Evolutionary conservation across 2,329 filamentous ascomycete genomes (phyloP).

Genomic region (Pochonia chlamydosporia): DNA sequence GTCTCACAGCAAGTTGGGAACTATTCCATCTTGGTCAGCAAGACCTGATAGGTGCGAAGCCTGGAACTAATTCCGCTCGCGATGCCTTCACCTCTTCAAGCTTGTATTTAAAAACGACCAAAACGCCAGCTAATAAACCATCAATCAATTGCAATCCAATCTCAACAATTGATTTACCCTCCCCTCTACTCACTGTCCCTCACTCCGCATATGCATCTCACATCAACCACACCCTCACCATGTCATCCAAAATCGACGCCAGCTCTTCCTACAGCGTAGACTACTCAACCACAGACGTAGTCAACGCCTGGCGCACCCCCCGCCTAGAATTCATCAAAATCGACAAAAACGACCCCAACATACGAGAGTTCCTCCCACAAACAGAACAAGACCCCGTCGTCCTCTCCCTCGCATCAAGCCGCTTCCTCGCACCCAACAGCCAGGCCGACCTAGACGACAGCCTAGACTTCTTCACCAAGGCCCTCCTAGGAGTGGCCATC

Average conservation of each 20-base stretch:
- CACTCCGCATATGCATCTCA: neutral
- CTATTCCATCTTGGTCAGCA: no score
- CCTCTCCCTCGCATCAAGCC: slow-evolving; percentile 9
- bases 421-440: slow-evolving; percentile 7
- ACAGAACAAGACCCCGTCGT: slow-evolving; percentile 11
- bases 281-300: slow-evolving; percentile 4
- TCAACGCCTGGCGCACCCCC: slow-evolving; percentile 12
- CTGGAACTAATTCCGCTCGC: neutral
- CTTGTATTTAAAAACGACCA: no score
- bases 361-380: slow-evolving; percentile 10
- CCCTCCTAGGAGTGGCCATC: slow-evolving; percentile 16
- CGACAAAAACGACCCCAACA: slow-evolving; percentile 11
- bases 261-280: neutral
- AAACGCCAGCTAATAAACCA: no score
- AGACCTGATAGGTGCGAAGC: no score
- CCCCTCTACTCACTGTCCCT: neutral
- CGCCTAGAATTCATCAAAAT: slow-evolving; percentile 14
- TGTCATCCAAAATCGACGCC: slow-evolving; percentile 1
- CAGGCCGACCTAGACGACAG: slow-evolving; percentile 11
- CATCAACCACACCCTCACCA: neutral
- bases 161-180: neutral
- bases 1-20: no score
- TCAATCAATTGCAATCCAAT: neutral
- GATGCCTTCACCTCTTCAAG: neutral
- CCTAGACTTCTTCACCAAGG: slow-evolving; percentile 7